phyloP scores from a whole-genome alignment of 352 stramenopile genomes.

The Pythium dissimile region DNA sequence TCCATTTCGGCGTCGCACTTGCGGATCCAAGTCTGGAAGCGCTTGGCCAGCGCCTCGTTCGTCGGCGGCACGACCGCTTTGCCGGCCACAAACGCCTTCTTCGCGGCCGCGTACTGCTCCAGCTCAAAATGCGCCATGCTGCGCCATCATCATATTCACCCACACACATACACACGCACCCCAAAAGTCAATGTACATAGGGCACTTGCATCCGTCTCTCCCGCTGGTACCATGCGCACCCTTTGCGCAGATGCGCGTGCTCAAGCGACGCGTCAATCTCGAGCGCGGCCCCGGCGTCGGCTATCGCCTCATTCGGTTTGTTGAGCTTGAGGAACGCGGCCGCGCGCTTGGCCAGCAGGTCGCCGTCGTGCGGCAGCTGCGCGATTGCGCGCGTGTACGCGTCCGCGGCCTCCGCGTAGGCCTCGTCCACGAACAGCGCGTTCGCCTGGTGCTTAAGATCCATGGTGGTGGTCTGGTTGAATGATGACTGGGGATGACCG shows the following conservation, averaged over 20 bases:
- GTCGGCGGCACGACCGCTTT: constrained; percentile 30
- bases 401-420: constrained; percentile 54
- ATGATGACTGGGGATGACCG: background rate
- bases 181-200: too few relatives aligned
- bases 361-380: constrained; percentile 34
- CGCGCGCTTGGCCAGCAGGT: constrained; percentile 64
- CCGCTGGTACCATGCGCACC: constrained; percentile 43
- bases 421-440: constrained; percentile 82
- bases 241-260: constrained; percentile 70
- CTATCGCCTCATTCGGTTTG: constrained; percentile 47
- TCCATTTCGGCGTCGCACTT: constrained; percentile 85
- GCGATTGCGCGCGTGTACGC: constrained; percentile 52
- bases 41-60: constrained; percentile 39
- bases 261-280: constrained; percentile 43
- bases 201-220: too few relatives aligned
- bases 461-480: constrained; percentile 31
- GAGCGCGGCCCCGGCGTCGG: constrained; percentile 47
- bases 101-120: constrained; percentile 63
- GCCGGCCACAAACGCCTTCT: constrained; percentile 53
- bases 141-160: too few relatives aligned
- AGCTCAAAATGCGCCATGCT: constrained; percentile 82
- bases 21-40: constrained; percentile 83
- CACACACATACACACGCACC: too few relatives aligned
- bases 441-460: constrained; percentile 74
- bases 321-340: constrained; percentile 68